Base-by-base conservation (phyloP, 768 basidiomycete species). In the Candolleomyces aberdarensis region DNA sequence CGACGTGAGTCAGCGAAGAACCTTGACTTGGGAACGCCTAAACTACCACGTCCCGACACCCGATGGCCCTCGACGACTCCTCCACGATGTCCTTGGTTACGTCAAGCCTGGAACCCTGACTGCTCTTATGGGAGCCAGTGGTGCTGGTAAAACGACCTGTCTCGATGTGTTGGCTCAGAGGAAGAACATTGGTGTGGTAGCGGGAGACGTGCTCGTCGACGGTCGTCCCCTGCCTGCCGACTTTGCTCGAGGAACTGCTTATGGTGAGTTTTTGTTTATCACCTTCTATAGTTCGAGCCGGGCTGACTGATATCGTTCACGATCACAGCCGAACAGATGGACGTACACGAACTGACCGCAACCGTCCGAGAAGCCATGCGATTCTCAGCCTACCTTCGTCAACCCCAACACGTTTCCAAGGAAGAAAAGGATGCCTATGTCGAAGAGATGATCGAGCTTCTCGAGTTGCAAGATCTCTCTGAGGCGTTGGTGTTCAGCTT, bases 41-140 rank as follows among this genome's bases (percentile, higher is more conserved):
- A 89, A 88, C 70, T 96, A 95, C 66, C 79, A 83, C 65, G 88
- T 94, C 0, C 91, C 89, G 0, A 82, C 87, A 0, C 78, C 84
- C 0, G 81, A 80, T 26, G 89, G 88, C 8, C 78, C 77, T 14
- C 78, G 75, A 8, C 80, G 84, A 47, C 77, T 94, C 10, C 80
- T 94, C 41, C 84, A 92, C 66, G 85, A 92, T 64, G 84, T 94
- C 17, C 82, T 79, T 63, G 92, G 92, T 0, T 94, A 86, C 67
- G 89, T 92, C 47, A 88, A 88, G 65, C 94, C 94, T 10, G 94
- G 92, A 3, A 92, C 87, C n/a, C 72, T 94, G 62, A 94, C 93
- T 0, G 94, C 92, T 0, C 79, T 96, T 10, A 93, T 96, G 92
- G 93, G 93, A 62, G 88, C 88, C 14, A 88, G 86, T 61, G 91